These are phyloP conservation scores for Neonectria faginata DNA, from an alignment of 2,329 filamentous ascomycete genomes.

Conservation along the genomic window DNA sequence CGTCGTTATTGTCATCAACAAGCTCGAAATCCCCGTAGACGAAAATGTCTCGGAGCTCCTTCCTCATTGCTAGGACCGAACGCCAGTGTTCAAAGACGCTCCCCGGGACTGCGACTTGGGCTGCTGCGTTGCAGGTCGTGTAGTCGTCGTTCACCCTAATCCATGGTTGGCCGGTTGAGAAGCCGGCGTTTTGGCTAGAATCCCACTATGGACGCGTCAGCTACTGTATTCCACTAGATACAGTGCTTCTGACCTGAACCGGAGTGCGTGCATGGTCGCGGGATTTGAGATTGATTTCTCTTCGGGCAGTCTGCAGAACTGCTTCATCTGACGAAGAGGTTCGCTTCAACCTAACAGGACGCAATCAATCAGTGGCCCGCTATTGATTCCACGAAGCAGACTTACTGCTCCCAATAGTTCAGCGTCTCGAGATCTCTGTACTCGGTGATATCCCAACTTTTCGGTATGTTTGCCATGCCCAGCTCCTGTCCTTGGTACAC, in stretches of 20 bases:
- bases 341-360: background rate
- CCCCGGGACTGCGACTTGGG: slow-evolving; percentile 20
- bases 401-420: slow-evolving; percentile 53
- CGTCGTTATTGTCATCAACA: too few relatives aligned
- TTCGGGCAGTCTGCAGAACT: background rate
- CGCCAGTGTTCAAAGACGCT: slow-evolving; percentile 41
- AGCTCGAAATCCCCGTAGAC: slow-evolving; percentile 35
- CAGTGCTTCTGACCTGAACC: background rate
- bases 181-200: slow-evolving; percentile 57
- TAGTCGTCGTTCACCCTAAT: slow-evolving; percentile 46
- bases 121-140: slow-evolving; percentile 32
- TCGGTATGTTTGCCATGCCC: slow-evolving; percentile 61
- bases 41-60: slow-evolving; percentile 37
- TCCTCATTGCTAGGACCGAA: slow-evolving; percentile 29
- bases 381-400: background rate
- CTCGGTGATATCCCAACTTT: slow-evolving; percentile 56
- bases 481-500: slow-evolving; percentile 51
- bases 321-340: background rate
- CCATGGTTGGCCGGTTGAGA: slow-evolving; percentile 40
- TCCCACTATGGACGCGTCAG: background rate
- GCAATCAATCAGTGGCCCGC: background rate
- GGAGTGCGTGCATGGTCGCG: background rate
- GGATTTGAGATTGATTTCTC: background rate
- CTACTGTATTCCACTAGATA: background rate
- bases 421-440: slow-evolving; percentile 58